Conservation (phyloP, 768 basidiomycete species). For the Russula olivacea region DNA sequence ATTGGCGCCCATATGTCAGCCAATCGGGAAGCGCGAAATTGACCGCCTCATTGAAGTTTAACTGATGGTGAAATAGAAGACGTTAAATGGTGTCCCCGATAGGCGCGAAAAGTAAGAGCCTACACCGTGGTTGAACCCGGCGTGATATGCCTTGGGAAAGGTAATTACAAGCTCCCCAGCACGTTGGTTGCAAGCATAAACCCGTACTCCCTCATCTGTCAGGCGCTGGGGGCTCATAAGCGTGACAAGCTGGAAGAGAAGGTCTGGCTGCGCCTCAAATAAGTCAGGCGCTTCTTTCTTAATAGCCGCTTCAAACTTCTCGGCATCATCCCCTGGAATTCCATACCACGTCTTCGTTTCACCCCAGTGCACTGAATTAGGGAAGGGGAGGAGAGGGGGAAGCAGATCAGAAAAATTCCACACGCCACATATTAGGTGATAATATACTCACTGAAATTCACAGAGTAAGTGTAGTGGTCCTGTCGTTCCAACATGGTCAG, state of each 20-base stretch:
- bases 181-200: constrained; percentile 92
- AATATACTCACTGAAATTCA: constrained; percentile 74
- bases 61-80: constrained; percentile 37
- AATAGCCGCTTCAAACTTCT: constrained; percentile 95
- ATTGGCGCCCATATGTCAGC: constrained; percentile 81
- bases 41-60: constrained; percentile 99
- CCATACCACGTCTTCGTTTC: constrained; percentile 99
- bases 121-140: constrained; percentile 97
- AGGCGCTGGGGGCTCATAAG: constrained; percentile 93
- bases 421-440: neutral
- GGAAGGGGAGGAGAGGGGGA: neutral
- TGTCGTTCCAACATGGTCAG: constrained; percentile 31
- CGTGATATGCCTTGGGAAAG: constrained; percentile 96
- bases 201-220: constrained; percentile 81
- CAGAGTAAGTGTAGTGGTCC: constrained; percentile 97
- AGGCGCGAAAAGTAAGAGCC: constrained; percentile 31
- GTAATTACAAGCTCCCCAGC: constrained; percentile 98
- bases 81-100: constrained; percentile 21
- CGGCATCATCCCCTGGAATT: constrained; percentile 91
- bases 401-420: constrained; percentile 9
- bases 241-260: constrained; percentile 95
- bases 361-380: constrained; percentile 85
- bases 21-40: constrained; percentile 98
- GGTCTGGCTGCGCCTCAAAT: constrained; percentile 94
- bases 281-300: constrained; percentile 93